Evolutionary conservation across 345 rosid genomes (phyloP), one percentile per base, ranked within the genome.

Genomic region (Dimocarpus longan): DNA sequence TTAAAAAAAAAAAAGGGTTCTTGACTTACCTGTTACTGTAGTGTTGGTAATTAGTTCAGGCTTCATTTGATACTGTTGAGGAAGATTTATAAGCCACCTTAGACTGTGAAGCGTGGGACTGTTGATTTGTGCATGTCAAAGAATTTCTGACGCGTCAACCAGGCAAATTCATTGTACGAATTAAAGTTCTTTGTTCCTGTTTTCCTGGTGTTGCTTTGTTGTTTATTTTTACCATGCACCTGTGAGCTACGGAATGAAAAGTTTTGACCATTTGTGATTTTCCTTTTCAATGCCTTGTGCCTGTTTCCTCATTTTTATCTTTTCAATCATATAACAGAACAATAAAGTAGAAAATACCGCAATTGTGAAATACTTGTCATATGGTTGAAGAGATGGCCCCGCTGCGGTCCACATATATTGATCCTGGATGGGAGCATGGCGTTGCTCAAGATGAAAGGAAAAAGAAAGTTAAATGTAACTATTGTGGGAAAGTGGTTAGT

Each of bases 351-450:
- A 64, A 77, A 74, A 75, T 75, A 73, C 22, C 72, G 1, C 52
- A 75, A 72, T 48, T 69, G 71, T 69, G 65, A 50, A 73, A 59
- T 70, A 12, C 66, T 52, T 63, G 67, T 40, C 70, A 12, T 75
- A 85, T 86, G 87, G 85, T 88, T 82, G 89, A 81, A 85, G 80
- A 52, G 77, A 91, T 90, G 97, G 86, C 89, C 42, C 94, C 93
- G 81, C 83, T 80, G 80, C 88, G 93, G 67, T 80, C 91, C 24
- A 62, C 75, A 10, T 85, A 73, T 68, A 90, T 90, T 71, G 92
- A 91, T 77, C 97, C 93, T 22, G 95, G 93, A 79, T 93, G 97
- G 97, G 95, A 93, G 84, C 95, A 91, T 69, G 97, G 95, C 26
- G 83, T 87, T 81, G 91, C 97, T 68, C 95, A 88, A 80, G 97